Base-by-base conservation (phyloP, 768 basidiomycete species). In the Pilatotrama ljubarskyi region DNA sequence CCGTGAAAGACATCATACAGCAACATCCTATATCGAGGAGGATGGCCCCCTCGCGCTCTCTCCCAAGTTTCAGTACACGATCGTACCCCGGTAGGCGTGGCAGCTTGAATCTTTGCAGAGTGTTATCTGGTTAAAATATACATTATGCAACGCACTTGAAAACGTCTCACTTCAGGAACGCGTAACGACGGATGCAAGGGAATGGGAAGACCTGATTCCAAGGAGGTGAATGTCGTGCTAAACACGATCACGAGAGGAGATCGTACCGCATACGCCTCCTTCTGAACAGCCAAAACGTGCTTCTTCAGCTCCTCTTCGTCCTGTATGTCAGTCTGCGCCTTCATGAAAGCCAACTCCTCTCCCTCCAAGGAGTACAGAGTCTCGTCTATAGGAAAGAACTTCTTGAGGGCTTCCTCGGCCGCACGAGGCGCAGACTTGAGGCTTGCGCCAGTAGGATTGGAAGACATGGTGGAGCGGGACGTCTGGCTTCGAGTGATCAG, bases 271-370 rank as follows among this genome's bases (percentile, higher is more conserved):
- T 66, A 71, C 8, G 70, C 70, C 38, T 70, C 66, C 18, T 53
- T 47, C 26, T 68, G 70, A 9, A 72, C 66, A 0, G 29, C 22
- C 11, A 73, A n/a, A 3, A 76, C 55, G 54, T 73, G 73, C 54
- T 55, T 32, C 65, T 69, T 74, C 18, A 74, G 65, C 51, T 68
- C 64, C 0, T 66, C 67, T 1, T 67, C 67, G 48, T 71, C 68
- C 17, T 61, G 59, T 40, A 74, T 74, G 13, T 70, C 69, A 7
- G 72, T 73, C 47, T 59, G 41, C 20, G 38, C 11, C 38, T 50
- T 59, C 56, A 68, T 40, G 51, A 61, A 64, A 11, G 18, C 47
- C 41, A 41, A 32, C 24, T 63, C 62, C 2, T 63, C 56, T 11
- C 25, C 44, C 13, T 52, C 52, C n/a, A 63, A 55, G 14, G 46